These are phyloP conservation scores for Diaporthe sp. DNA, from an alignment of 2,329 filamentous ascomycete genomes.

Conservation along the genomic window DNA sequence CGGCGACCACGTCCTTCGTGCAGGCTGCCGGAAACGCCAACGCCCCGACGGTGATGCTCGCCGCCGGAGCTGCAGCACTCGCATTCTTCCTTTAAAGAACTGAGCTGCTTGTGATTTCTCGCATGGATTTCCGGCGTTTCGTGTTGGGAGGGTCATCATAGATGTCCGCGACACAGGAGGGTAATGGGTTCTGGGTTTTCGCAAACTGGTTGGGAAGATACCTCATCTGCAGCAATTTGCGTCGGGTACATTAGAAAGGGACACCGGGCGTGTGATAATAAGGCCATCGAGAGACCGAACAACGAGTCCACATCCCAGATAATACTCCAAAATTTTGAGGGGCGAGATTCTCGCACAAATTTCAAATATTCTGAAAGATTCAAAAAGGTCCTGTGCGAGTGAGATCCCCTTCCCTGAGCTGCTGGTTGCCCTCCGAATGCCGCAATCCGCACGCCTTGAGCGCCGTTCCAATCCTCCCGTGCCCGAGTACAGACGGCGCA, in stretches of 20 bases:
- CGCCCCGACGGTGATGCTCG: constrained; percentile 18
- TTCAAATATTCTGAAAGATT: not conserved
- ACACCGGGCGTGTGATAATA: not conserved
- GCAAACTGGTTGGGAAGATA: constrained; percentile 21
- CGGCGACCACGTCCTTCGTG: not conserved
- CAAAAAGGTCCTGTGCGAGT: not conserved
- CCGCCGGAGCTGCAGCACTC: constrained; percentile 22
- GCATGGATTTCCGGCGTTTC: constrained; percentile 10
- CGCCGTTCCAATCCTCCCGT: not conserved
- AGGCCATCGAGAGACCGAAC: not conserved
- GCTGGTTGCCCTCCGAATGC: not conserved
- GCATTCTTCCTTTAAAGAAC: constrained; percentile 26
- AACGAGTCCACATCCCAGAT: not conserved
- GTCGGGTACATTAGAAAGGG: constrained; percentile 14
- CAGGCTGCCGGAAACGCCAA: constrained; percentile 24
- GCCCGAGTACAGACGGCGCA: not conserved
- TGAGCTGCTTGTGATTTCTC: not conserved
- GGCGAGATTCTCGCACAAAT: not conserved
- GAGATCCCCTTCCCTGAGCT: no score
- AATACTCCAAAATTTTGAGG: constrained; percentile 7
- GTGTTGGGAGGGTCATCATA: not conserved
- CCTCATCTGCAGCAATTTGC: constrained; percentile 19
- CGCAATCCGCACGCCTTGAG: not conserved
- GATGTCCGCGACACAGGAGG: not conserved
- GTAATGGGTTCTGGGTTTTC: constrained; percentile 3